Percentiles rank a stretch among this genome's conserved stretches.
Conservation (phyloP, 2,329 filamentous ascomycete species). For the Apiospora marii region DNA sequence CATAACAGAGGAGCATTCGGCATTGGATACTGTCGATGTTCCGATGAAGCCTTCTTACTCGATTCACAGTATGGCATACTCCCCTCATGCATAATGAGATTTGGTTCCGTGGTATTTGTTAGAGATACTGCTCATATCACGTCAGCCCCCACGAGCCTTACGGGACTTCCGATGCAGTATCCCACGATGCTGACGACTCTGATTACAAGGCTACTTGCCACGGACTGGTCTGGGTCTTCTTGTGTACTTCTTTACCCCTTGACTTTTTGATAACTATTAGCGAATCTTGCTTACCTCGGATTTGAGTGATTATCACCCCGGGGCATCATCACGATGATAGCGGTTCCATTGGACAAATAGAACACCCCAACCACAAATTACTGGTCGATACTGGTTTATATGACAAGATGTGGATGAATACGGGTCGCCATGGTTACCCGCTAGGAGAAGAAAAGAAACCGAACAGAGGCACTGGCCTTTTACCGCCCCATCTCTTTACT, state of each 20-base stretch:
- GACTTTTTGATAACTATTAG: background rate
- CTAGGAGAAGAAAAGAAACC: background rate
- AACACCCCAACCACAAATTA: background rate
- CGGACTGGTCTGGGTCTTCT: background rate
- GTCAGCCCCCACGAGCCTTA: constrained; percentile 7
- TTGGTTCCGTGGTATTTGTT: background rate
- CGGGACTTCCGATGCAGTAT: constrained; percentile 2
- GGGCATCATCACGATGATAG: background rate
- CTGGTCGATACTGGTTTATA: background rate
- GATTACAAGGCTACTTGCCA: background rate
- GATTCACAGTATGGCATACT: background rate
- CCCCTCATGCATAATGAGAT: background rate
- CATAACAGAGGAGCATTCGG: background rate
- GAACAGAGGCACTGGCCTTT: background rate
- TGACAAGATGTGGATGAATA: background rate
- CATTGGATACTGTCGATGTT: background rate
- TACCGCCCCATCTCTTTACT: background rate
- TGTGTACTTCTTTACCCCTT: background rate
- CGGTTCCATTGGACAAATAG: background rate
- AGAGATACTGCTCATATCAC: constrained; percentile 4
- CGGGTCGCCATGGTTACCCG: background rate
- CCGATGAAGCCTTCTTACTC: background rate
- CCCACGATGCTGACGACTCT: background rate
- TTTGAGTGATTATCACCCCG: background rate
- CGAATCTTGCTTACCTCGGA: background rate